These are phyloP conservation scores for Suaeda aralocaspica DNA, from an alignment of 148 eudicot species.

Conservation along the genomic window DNA sequence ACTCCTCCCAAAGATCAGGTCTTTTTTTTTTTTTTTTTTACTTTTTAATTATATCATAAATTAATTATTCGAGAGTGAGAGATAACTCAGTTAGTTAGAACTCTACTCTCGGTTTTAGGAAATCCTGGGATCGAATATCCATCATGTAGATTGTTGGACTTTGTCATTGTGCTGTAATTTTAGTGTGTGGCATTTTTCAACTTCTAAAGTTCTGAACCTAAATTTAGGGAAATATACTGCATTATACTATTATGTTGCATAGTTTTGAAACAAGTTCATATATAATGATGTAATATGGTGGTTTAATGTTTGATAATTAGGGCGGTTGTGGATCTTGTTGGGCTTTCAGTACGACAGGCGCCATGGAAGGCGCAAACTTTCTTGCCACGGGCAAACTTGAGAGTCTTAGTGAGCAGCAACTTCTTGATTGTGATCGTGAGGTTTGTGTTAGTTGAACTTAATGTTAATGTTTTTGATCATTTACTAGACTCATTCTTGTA, in stretches of 20 bases:
- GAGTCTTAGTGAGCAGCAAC: constrained; percentile 96
- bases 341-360: constrained; percentile 95
- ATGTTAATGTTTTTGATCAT: background rate
- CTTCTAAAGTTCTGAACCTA: background rate
- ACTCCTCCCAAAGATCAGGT: constrained; percentile 62
- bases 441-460: too few species aligned
- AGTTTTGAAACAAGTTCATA: background rate
- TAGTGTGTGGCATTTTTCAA: too few species aligned
- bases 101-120: too few species aligned
- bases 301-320: constrained; percentile 31
- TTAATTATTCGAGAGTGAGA: too few species aligned
- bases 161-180: too few species aligned
- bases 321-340: constrained; percentile 97
- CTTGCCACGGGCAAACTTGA: constrained; percentile 81
- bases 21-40: background rate
- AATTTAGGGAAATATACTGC: background rate
- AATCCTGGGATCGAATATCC: too few species aligned
- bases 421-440: constrained; percentile 95
- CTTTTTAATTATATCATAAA: background rate
- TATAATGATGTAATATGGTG: background rate
- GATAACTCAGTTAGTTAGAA: too few species aligned
- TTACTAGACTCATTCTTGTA: background rate
- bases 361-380: constrained; percentile 85
- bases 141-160: too few species aligned
- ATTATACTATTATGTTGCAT: background rate